Evolutionary conservation across 495 filamentous ascomycete genomes (phyloP).

Genomic region (Thozetella sp.): DNA sequence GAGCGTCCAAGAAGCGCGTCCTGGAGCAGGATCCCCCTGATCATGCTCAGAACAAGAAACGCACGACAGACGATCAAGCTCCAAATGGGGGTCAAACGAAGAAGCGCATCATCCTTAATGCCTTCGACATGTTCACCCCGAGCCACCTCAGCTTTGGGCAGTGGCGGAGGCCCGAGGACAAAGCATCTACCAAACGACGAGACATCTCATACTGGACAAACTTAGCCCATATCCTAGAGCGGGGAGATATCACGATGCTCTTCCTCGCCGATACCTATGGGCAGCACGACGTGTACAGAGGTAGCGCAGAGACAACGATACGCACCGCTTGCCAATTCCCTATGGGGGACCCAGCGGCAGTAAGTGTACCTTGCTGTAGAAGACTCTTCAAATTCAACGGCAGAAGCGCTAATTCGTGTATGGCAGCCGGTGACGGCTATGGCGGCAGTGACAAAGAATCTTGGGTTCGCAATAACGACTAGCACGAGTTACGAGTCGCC

Average conservation of each 20-base stretch:
- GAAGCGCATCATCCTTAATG: conserved; percentile 60
- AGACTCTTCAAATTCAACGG: too few species aligned
- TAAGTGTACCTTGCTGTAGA: too few species aligned
- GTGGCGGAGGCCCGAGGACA: conserved; percentile 50
- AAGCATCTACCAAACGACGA: conserved; percentile 13
- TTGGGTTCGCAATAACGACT: conserved; percentile 47
- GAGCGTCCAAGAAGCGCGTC: background rate
- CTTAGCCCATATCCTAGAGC: conserved; percentile 40
- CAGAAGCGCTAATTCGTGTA: background rate
- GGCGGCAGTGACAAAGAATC: conserved; percentile 49
- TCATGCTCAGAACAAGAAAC: background rate
- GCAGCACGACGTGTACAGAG: conserved; percentile 64
- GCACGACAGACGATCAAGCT: background rate
- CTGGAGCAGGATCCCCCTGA: background rate
- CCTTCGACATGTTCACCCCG: conserved; percentile 53
- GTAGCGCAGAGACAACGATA: conserved; percentile 55
- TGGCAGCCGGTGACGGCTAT: conserved; percentile 38
- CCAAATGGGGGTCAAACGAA: conserved; percentile 7
- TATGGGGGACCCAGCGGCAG: conserved; percentile 42
- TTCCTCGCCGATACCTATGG: conserved; percentile 47
- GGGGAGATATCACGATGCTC: conserved; percentile 56
- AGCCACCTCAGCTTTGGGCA: conserved; percentile 58
- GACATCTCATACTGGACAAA: conserved; percentile 25
- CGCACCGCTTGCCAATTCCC: conserved; percentile 60
- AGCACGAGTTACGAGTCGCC: conserved; percentile 50